Percentiles rank a stretch among this genome's conserved stretches.
phyloP scores from a whole-genome alignment of 257 asterid genomes.

The Solanum okadae region DNA sequence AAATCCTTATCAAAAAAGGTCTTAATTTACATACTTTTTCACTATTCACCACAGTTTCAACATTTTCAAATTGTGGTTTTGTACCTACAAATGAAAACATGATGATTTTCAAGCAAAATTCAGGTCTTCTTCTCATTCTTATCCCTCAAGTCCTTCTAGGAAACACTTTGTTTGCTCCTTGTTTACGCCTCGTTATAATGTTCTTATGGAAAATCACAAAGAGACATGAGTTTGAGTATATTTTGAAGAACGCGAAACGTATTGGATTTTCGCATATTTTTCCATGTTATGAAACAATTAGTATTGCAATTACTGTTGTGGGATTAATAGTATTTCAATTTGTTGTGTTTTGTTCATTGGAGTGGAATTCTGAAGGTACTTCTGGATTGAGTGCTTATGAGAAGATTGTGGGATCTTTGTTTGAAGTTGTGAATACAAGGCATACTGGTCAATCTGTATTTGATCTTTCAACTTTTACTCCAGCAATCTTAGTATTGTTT shows the following conservation, averaged over 20 bases:
- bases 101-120: conserved; percentile 32
- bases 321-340: conserved; percentile 30
- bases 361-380: conserved; percentile 23
- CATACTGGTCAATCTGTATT: conserved; percentile 42
- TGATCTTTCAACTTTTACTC: conserved; percentile 27
- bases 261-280: conserved; percentile 28
- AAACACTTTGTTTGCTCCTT: conserved; percentile 40
- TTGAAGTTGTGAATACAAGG: conserved; percentile 44
- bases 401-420: conserved; percentile 38
- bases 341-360: conserved; percentile 19
- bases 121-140: conserved; percentile 31
- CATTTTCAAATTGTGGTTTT: conserved; percentile 48
- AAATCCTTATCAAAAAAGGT: conserved; percentile 21
- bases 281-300: not conserved
- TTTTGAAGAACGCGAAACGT: conserved; percentile 16
- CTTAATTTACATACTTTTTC: conserved; percentile 21
- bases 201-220: conserved; percentile 4
- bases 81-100: conserved; percentile 54
- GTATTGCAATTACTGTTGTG: conserved; percentile 17
- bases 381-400: conserved; percentile 18
- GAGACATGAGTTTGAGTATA: conserved; percentile 11
- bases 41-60: conserved; percentile 30
- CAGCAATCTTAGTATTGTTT: conserved; percentile 28
- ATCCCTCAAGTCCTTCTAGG: conserved; percentile 48
- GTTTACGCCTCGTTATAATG: conserved; percentile 18